These are phyloP conservation scores for Dactylonectria macrodidyma DNA, from an alignment of 2,329 filamentous ascomycete species.

Conservation along the genomic window DNA sequence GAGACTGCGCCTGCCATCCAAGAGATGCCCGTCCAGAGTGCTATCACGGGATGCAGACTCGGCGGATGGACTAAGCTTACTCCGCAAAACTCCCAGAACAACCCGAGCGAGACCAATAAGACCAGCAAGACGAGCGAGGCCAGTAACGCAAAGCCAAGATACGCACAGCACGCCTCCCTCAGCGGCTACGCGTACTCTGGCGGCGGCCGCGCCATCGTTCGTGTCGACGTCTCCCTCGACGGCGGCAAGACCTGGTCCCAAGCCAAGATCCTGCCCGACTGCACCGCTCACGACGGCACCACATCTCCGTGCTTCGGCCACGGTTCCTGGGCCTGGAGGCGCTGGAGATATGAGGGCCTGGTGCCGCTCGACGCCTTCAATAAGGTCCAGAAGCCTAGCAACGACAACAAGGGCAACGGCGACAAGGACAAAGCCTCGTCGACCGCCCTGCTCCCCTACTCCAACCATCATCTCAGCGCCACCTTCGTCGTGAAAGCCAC, in stretches of 20 bases:
- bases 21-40: constrained; percentile 78
- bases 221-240: constrained; percentile 78
- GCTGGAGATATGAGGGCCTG: constrained; percentile 71
- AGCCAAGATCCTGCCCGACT: constrained; percentile 70
- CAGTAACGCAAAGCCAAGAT: constrained; percentile 7
- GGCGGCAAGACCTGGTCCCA: constrained; percentile 76
- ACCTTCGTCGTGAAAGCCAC: constrained; percentile 76
- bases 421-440: constrained; percentile 18
- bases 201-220: constrained; percentile 74
- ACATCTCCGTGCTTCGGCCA: constrained; percentile 56
- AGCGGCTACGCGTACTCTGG: constrained; percentile 79
- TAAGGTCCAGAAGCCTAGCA: constrained; percentile 7
- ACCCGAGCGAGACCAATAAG: not conserved
- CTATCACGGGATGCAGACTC: constrained; percentile 69
- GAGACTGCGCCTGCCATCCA: constrained; percentile 75
- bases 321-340: constrained; percentile 74
- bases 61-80: constrained; percentile 52
- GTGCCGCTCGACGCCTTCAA: constrained; percentile 56
- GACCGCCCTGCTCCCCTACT: constrained; percentile 3
- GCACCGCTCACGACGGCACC: constrained; percentile 47
- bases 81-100: not conserved
- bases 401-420: constrained; percentile 20
- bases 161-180: constrained; percentile 55
- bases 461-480: constrained; percentile 54
- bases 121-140: not conserved